A percentile compares a stretch with the other conserved stretches of the same genome.
Conservation (phyloP, 2,329 filamentous ascomycete species). For the Fusarium setosum region DNA sequence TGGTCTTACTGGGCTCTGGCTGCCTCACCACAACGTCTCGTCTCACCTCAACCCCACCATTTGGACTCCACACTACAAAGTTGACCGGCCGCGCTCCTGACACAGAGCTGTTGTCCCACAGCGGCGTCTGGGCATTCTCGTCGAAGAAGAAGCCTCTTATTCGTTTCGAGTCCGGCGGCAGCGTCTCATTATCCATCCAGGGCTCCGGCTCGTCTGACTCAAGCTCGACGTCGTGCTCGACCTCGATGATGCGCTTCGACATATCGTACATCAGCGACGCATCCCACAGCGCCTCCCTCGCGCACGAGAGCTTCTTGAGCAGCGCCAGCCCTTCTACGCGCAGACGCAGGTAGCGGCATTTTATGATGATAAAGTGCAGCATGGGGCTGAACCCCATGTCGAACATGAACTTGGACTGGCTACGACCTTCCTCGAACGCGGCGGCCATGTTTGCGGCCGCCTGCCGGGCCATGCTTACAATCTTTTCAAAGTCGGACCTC, state of each 20-base stretch:
- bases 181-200: not conserved
- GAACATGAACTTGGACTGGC: constrained; percentile 50
- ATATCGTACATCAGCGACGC: constrained; percentile 44
- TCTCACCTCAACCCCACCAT: not conserved
- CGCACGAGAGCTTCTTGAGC: constrained; percentile 44
- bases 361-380: constrained; percentile 51
- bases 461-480: constrained; percentile 42
- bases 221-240: constrained; percentile 51
- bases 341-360: constrained; percentile 52
- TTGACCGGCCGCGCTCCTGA: not conserved
- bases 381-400: constrained; percentile 53
- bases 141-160: constrained; percentile 32
- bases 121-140: not conserved
- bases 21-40: constrained; percentile 2
- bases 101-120: not conserved
- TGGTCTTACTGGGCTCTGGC: no score
- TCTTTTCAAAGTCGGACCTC: constrained; percentile 43
- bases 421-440: not conserved
- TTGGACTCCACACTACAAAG: constrained; percentile 1
- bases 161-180: constrained; percentile 32
- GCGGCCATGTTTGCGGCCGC: constrained; percentile 15
- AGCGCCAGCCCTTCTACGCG: constrained; percentile 49
- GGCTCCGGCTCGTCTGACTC: constrained; percentile 23
- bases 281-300: constrained; percentile 53
- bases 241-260: constrained; percentile 49